Percentiles rank a stretch among this genome's conserved stretches.
Evolutionary conservation across 768 basidiomycete species (phyloP).

Genomic region (Tricholoma bakamatsutake): DNA sequence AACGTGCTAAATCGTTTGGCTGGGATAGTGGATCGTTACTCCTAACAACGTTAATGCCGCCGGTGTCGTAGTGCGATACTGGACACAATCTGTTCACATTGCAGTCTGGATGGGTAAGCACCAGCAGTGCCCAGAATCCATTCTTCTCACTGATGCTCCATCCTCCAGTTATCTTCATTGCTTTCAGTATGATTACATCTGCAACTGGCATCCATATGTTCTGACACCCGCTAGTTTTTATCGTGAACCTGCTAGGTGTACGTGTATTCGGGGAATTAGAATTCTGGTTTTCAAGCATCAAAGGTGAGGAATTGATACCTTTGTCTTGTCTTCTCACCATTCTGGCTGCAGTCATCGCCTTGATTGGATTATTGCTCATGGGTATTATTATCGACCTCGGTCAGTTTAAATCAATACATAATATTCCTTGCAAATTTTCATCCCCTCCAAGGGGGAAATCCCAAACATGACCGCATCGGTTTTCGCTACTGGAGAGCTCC

Average conservation of each 20-base stretch:
- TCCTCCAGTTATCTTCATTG: slow-evolving; percentile 48
- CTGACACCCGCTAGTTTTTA: slow-evolving; percentile 33
- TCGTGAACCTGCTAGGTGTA: slow-evolving; percentile 56
- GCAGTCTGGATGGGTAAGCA: slow-evolving; percentile 53
- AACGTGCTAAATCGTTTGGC: slow-evolving; percentile 3
- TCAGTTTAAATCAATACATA: slow-evolving; percentile 30
- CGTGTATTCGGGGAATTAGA: slow-evolving; percentile 69
- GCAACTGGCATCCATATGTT: not conserved
- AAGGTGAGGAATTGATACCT: slow-evolving; percentile 37
- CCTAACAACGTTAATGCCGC: slow-evolving; percentile 64
- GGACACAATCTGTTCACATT: slow-evolving; percentile 39
- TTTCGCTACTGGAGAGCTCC: slow-evolving; percentile 45
- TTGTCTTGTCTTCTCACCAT: not conserved
- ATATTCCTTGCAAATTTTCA: slow-evolving; percentile 25
- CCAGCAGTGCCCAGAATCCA: not conserved
- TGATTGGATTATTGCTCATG: slow-evolving; percentile 49
- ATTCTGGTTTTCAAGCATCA: slow-evolving; percentile 69
- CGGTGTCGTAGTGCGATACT: slow-evolving; percentile 46
- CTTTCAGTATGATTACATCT: slow-evolving; percentile 36
- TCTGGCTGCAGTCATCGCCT: slow-evolving; percentile 28
- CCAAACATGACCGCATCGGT: slow-evolving; percentile 40
- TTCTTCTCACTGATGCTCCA: slow-evolving; percentile 3
- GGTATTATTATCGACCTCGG: slow-evolving; percentile 65
- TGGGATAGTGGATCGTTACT: slow-evolving; percentile 48
- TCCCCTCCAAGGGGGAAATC: slow-evolving; percentile 41